phyloP scores from a whole-genome alignment of 2,329 filamentous ascomycete species.

The Zymoseptoria pseudotritici region DNA sequence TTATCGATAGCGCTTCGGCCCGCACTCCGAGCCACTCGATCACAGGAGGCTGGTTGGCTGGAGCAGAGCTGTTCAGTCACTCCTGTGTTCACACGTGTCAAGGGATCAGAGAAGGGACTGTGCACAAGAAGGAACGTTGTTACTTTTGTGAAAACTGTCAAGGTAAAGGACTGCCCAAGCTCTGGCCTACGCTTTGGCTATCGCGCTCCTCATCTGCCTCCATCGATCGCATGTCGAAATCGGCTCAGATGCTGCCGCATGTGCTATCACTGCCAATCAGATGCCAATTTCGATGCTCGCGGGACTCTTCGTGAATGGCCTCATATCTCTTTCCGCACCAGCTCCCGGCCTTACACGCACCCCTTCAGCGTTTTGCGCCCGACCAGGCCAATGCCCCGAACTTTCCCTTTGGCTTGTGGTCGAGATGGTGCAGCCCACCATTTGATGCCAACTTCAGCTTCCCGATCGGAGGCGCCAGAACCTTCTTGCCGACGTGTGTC shows the following conservation, averaged over 20 bases:
- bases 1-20: not conserved
- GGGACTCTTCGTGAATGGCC: not conserved
- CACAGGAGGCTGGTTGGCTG: not conserved
- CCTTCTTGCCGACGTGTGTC: conserved; percentile 16
- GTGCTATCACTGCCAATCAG: not conserved
- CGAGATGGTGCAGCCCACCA: conserved; percentile 17
- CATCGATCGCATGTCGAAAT: not conserved
- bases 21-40: not conserved
- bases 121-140: not conserved
- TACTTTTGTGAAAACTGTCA: not conserved
- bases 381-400: conserved; percentile 12
- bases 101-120: not conserved
- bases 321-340: not conserved
- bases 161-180: not conserved
- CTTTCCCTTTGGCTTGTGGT: conserved; percentile 10
- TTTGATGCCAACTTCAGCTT: conserved; percentile 16
- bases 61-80: not conserved
- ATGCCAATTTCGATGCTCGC: not conserved
- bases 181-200: not conserved
- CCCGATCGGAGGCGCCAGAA: conserved; percentile 5
- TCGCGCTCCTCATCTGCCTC: not conserved
- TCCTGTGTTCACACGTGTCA: not conserved
- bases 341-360: not conserved
- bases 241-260: not conserved
- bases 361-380: not conserved